Evolutionary conservation across 257 asterid species (phyloP), one percentile per base, ranked within the genome.

Genomic region (Plantago ovata): DNA sequence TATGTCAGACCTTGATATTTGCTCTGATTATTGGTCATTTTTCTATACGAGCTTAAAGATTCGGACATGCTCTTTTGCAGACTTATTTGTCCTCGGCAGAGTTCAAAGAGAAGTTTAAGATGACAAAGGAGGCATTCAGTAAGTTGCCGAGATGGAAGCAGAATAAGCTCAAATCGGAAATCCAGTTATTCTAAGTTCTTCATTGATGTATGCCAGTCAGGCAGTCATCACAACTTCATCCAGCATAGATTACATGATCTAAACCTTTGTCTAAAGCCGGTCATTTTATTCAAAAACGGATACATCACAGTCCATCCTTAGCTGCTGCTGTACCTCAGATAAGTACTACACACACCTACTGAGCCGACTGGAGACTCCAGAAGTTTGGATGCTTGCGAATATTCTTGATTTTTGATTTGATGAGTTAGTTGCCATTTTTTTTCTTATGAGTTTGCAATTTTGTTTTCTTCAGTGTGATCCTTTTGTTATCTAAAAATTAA

Each of bases 61-160:
- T 16, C 57, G 36, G 10, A 42, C 20, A 36, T 11, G 32, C 53
- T 64, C n/a, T 68, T 63, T 16, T 68, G 79, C 86, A 93, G 99
- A 75, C 92, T 33, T 93, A 93, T 63, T 75, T 93, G 69, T 86
- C 97, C 45, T 65, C 77, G 0, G 83, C 41, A 28, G 97, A 93
- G 84, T 93, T 93, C 87, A 84, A 78, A 68, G 94, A 81, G 76
- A 86, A 84, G 71, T 89, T 93, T 7, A 89, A 87, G 71, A 89
- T 82, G 83, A 21, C 72, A 0, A 93, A 83, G 81, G 87, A 65
- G 24, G 80, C 75, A 47, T 93, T 89, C 86, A 74, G 82, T 72
- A 93, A 83, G 80, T 69, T 93, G 73, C 99, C 99, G 11, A 93
- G 89, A 76, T 93, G 99, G 99, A 93, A 84, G 76, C 99, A 89